A percentile compares a stretch with the other conserved stretches of the same genome.
Conservation (phyloP, 2,329 filamentous ascomycete species). For the Ploettnerulaceae sp. region DNA sequence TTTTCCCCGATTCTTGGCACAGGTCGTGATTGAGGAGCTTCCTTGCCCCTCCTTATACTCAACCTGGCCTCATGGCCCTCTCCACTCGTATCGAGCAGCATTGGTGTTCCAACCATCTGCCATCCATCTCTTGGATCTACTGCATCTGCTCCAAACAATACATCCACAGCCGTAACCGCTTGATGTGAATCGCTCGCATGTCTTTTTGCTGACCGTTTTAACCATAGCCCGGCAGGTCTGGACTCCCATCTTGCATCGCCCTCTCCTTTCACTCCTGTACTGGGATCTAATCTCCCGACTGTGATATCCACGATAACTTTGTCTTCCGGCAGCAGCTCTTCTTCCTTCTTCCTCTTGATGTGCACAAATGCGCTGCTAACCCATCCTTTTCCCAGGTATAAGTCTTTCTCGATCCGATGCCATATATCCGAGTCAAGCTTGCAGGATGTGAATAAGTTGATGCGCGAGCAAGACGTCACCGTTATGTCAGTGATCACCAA, state of each 20-base stretch:
- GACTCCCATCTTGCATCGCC: slow-evolving; percentile 60
- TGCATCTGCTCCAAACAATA: slow-evolving; percentile 69
- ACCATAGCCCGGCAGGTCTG: slow-evolving; percentile 63
- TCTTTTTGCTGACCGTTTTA: slow-evolving; percentile 45
- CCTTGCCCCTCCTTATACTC: slow-evolving; percentile 69
- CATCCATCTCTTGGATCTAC: slow-evolving; percentile 85
- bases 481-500: slow-evolving; percentile 67
- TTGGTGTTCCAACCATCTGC: slow-evolving; percentile 68
- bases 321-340: slow-evolving; percentile 59
- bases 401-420: slow-evolving; percentile 67
- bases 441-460: slow-evolving; percentile 57
- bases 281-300: slow-evolving; percentile 57
- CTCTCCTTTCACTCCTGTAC: slow-evolving; percentile 44
- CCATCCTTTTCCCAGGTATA: slow-evolving; percentile 62
- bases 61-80: slow-evolving; percentile 67
- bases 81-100: slow-evolving; percentile 62
- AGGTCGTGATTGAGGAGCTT: slow-evolving; percentile 60
- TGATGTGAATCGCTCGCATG: slow-evolving; percentile 43
- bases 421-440: slow-evolving; percentile 53
- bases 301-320: slow-evolving; percentile 60
- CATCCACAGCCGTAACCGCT: slow-evolving; percentile 63
- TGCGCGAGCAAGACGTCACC: slow-evolving; percentile 56
- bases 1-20: slow-evolving; percentile 76
- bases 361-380: slow-evolving; percentile 62
- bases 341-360: slow-evolving; percentile 64